A percentile compares a stretch with the other conserved stretches of the same genome.
phyloP scores from a whole-genome alignment of 2,329 filamentous ascomycete species.

The Phyllosticta citribraziliensis region DNA sequence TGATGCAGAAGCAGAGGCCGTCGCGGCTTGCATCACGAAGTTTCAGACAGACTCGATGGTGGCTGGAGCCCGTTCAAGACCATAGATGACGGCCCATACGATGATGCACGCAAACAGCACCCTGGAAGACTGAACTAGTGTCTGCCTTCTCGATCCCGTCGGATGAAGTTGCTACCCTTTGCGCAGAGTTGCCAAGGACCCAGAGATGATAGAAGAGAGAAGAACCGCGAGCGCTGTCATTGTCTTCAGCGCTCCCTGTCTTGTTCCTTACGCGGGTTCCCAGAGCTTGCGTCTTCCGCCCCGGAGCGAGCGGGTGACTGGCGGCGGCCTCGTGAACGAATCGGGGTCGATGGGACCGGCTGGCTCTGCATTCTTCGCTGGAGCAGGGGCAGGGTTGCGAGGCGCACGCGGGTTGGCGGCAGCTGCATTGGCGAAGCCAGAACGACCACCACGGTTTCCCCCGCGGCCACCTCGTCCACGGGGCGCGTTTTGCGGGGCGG shows the following conservation, averaged over 20 bases:
- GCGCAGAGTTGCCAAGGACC: not conserved
- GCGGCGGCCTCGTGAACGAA: slow-evolving; percentile 28
- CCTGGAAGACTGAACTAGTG: not conserved
- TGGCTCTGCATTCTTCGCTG: slow-evolving; percentile 11
- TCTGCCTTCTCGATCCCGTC: not conserved
- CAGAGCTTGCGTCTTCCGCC: slow-evolving; percentile 29
- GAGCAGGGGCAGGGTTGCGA: slow-evolving; percentile 17
- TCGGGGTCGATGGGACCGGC: slow-evolving; percentile 30
- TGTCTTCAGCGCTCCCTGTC: not conserved
- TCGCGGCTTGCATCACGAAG: not conserved
- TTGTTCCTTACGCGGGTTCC: slow-evolving; percentile 26
- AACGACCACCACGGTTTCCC: slow-evolving; percentile 18
- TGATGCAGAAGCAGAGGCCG: not conserved
- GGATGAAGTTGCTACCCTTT: not conserved
- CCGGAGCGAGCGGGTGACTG: slow-evolving; percentile 20
- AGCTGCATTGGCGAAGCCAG: slow-evolving; percentile 8
- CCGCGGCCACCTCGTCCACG: slow-evolving; percentile 18
- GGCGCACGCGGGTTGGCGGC: slow-evolving; percentile 14
- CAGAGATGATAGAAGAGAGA: not conserved
- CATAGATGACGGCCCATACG: not conserved
- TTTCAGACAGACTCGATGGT: not conserved
- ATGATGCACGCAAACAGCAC: not conserved
- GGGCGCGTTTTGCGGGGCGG: not conserved
- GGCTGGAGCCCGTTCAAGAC: not conserved
- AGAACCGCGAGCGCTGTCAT: not conserved